Evolutionary conservation across 495 filamentous ascomycete genomes (phyloP).

Genomic region (Xylaria scruposa): DNA sequence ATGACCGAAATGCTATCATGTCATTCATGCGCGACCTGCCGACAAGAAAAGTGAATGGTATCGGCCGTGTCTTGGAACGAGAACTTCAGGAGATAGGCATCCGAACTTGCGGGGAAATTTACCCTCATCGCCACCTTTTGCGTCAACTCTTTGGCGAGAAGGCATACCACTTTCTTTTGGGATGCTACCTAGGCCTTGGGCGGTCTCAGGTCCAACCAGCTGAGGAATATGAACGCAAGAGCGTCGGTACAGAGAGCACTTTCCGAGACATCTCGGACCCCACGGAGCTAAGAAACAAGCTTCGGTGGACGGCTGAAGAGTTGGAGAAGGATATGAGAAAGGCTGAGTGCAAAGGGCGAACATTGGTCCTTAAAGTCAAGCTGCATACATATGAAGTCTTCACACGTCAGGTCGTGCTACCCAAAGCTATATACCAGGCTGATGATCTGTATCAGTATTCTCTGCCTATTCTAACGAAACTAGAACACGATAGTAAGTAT

Average conservation of each 20-base stretch:
- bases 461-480: slow-evolving; percentile 81
- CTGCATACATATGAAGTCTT: slow-evolving; percentile 92
- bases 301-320: slow-evolving; percentile 81
- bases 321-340: slow-evolving; percentile 84
- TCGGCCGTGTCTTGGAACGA: slow-evolving; percentile 92
- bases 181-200: slow-evolving; percentile 85
- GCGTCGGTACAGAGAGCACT: slow-evolving; percentile 91
- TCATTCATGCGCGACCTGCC: slow-evolving; percentile 83
- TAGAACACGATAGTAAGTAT: slow-evolving; percentile 73
- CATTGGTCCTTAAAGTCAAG: slow-evolving; percentile 90
- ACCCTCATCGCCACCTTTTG: slow-evolving; percentile 73
- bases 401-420: slow-evolving; percentile 77
- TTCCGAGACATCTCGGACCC: slow-evolving; percentile 81
- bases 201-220: slow-evolving; percentile 86
- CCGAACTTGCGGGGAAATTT: slow-evolving; percentile 90
- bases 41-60: slow-evolving; percentile 88
- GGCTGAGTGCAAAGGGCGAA: slow-evolving; percentile 86
- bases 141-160: slow-evolving; percentile 87
- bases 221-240: slow-evolving; percentile 90
- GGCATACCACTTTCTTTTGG: slow-evolving; percentile 82
- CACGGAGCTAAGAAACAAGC: slow-evolving; percentile 73
- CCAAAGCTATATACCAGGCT: slow-evolving; percentile 71
- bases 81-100: slow-evolving; percentile 88
- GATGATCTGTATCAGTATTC: slow-evolving; percentile 85
- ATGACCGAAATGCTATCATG: slow-evolving; percentile 75